A percentile compares a stretch with the other conserved stretches of the same genome.
Evolutionary conservation across 331 rosid genomes (phyloP).

Genomic region (Rosa hybrid): DNA sequence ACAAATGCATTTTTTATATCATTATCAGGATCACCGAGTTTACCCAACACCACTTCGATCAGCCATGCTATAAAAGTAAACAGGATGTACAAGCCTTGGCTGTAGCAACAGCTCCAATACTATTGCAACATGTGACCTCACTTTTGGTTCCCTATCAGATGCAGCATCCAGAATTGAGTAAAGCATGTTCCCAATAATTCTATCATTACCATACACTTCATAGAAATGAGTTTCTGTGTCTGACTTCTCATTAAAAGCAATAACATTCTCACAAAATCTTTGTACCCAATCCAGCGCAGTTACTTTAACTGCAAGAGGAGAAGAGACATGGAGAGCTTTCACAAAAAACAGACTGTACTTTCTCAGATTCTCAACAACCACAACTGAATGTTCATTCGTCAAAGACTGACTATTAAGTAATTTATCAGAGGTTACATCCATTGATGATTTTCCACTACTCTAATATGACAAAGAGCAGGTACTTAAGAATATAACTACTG

Average conservation of each 20-base stretch:
- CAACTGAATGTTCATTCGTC: slow-evolving; percentile 37
- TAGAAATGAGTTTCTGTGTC: slow-evolving; percentile 34
- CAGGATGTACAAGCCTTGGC: slow-evolving; percentile 78
- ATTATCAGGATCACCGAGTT: slow-evolving; percentile 84
- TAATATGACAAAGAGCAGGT: slow-evolving; percentile 52
- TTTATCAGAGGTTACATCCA: slow-evolving; percentile 35
- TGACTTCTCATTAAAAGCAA: slow-evolving; percentile 46
- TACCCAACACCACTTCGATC: slow-evolving; percentile 77
- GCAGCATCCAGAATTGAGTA: slow-evolving; percentile 71
- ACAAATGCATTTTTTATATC: slow-evolving; percentile 65
- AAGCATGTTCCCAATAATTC: slow-evolving; percentile 57
- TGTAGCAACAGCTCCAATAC: slow-evolving; percentile 76
- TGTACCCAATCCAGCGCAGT: slow-evolving; percentile 70
- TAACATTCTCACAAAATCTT: slow-evolving; percentile 68
- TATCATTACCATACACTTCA: slow-evolving; percentile 49
- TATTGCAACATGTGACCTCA: slow-evolving; percentile 72
- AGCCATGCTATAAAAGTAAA: slow-evolving; percentile 67
- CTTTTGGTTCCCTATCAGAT: slow-evolving; percentile 79
- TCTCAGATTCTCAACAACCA: slow-evolving; percentile 59
- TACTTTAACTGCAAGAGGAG: slow-evolving; percentile 77
- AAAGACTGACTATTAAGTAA: slow-evolving; percentile 29
- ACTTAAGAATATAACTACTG: slow-evolving; percentile 55
- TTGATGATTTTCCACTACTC: slow-evolving; percentile 32
- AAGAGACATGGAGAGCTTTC: slow-evolving; percentile 68
- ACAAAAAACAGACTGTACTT: slow-evolving; percentile 54